These are phyloP conservation scores for Sextonia rubra DNA, from an alignment of 164 flowering plant species.

Conservation along the genomic window DNA sequence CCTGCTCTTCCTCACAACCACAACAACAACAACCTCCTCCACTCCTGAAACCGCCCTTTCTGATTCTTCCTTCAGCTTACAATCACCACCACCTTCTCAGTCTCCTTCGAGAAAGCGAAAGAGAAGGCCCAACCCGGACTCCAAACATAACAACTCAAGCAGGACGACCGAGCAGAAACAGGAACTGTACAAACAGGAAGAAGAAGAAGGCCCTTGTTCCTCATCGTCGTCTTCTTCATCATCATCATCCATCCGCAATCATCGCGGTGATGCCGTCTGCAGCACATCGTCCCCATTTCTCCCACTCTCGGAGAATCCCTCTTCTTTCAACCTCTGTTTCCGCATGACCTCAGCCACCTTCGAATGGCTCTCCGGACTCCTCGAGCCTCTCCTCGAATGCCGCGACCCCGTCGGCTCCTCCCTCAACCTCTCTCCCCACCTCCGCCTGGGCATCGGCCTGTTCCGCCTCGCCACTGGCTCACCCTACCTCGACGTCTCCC, in stretches of 20 bases:
- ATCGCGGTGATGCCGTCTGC: not conserved
- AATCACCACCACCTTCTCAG: not conserved
- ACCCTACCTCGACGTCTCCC: conserved; percentile 39
- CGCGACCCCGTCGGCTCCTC: conserved; percentile 69
- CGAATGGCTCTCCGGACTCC: conserved; percentile 71
- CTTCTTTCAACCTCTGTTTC: conserved; percentile 46
- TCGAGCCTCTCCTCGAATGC: conserved; percentile 88
- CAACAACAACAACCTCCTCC: conserved; percentile 33
- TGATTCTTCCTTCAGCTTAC: not conserved
- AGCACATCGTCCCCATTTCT: not conserved
- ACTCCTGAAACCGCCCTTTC: conserved; percentile 32
- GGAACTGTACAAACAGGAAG: not conserved
- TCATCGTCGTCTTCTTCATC: not conserved
- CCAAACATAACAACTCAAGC: not conserved
- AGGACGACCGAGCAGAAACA: not conserved
- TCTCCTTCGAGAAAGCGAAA: conserved; percentile 42
- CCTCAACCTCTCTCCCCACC: conserved; percentile 49
- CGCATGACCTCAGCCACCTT: conserved; percentile 63
- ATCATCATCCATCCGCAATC: not conserved
- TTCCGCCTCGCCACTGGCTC: conserved; percentile 67
- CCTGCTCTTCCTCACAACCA: conserved; percentile 31
- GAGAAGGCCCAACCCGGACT: conserved; percentile 19
- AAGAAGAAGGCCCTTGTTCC: not conserved
- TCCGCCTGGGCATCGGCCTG: conserved; percentile 72
- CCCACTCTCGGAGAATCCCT: conserved; percentile 26